Evolutionary conservation across 2,329 filamentous ascomycete species (phyloP), one percentile per base, ranked within the genome.

Genomic region (Aureobasidium leucospermi): DNA sequence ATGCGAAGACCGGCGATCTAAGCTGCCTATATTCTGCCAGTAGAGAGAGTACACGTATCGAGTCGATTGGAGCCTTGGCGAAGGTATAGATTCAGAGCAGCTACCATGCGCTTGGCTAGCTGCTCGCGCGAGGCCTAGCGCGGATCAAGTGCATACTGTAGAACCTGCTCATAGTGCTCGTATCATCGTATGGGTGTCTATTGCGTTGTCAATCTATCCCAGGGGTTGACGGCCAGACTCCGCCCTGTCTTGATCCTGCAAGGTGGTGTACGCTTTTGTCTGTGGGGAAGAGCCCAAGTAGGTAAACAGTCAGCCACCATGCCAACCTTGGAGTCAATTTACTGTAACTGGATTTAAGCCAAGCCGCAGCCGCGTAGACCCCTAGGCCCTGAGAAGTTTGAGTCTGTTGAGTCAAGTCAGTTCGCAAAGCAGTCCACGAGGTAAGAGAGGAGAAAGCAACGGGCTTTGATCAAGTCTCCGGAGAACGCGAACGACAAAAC

Each of bases 221-320:
- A 38, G 13, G 8, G 13, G 13, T 19, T 29, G 31, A 36, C 10
- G 52, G 39, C 52, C n/a, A 46, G 52, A 46, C 52, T 56, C 16
- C 31, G 52, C 52, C 52, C 6, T 56, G 52, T 56, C 52, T 56
- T 13, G 51, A 55, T 1, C 38, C 32, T 16, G 11, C 15, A 23
- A n/a, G 10, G 16, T 23, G 11, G 39, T 42, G n/a, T 10, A 52
- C 51, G 51, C 39, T 55, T 55, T 32, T 29, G 51, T 55, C 51
- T 43, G 29, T 56, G 52, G 31, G 41, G 52, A 16, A 36, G 29
- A 36, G 15, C 41, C 51, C 16, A 43, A 56, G n/a, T 38, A 45
- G 41, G 52, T 10, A 46, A 56, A 56, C 16, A 56, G 52, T 56
- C 39, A 56, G 52, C 52, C 52, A 46, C 38, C 29, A 16, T 10